Evolutionary conservation across 1,284 basidiomycete species (phyloP), one percentile per base, ranked within the genome.

Genomic region (Schizopora paradoxa): DNA sequence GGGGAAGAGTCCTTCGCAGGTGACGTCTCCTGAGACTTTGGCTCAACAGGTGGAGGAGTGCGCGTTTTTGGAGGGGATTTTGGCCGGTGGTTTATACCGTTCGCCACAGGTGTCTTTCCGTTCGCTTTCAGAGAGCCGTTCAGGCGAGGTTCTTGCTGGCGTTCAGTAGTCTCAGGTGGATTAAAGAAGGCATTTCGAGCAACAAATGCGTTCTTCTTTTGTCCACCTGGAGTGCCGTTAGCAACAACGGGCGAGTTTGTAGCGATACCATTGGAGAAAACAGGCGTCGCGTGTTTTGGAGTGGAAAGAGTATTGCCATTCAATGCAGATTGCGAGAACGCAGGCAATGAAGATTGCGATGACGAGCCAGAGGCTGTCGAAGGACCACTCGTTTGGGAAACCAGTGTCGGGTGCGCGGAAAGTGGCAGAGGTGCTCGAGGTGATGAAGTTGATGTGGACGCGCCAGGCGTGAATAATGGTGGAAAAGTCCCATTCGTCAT

Each of bases 131-230:
- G n/a, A n/a, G n/a, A n/a, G n/a, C n/a, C n/a, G n/a, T n/a, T n/a
- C n/a, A n/a, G n/a, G n/a, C n/a, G n/a, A n/a, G n/a, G n/a, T n/a
- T n/a, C 14, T 16, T 32, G 11, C 14, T 35, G 25, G 13, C 18
- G 14, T 5, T 41, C 43, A 10, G 36, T 35, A 29, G 41, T 45
- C 21, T 25, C 41, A 18, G 45, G 37, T 5, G 45, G 40, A 7
- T 43, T 31, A 29, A 43, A 51, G 29, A 51, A 51, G n/a, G 49
- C 49, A 27, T 51, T 51, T 6, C 49, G 49, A 8, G 26, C 33
- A 28, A 38, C 40, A 23, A 47, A 43, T 27, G 34, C 45, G 34
- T 43, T 51, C 6, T 19, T 34, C 28, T 51, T 51, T n/a, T n/a
- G n/a, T n/a, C n/a, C n/a, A n/a, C n/a, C n/a, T 14, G 43, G 31